Conservation (phyloP, 768 basidiomycete genomes). For the Tulasnella sp. region DNA sequence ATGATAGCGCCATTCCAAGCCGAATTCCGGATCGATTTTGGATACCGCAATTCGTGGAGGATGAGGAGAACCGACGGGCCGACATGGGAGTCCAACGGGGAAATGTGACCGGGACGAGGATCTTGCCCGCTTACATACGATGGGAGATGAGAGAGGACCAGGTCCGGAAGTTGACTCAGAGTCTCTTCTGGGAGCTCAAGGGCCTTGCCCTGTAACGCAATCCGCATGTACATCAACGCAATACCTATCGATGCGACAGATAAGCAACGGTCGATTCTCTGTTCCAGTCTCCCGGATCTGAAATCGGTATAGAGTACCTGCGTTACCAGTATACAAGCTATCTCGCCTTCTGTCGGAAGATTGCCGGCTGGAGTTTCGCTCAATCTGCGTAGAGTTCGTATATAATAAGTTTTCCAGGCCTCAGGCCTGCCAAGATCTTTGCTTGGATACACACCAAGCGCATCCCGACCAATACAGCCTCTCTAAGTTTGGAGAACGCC, state of each 20-base stretch:
- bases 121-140: not conserved
- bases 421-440: not conserved
- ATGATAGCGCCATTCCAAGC: not conserved
- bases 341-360: not conserved
- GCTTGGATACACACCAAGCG: not conserved
- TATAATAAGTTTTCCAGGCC: not conserved
- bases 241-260: not conserved
- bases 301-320: not conserved
- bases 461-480: not conserved
- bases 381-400: not conserved
- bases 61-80: constrained; percentile 8
- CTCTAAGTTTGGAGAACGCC: not conserved
- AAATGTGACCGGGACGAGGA: constrained; percentile 9
- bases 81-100: constrained; percentile 20
- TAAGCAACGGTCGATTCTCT: not conserved
- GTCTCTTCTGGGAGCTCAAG: constrained; percentile 22
- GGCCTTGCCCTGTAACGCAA: constrained; percentile 20
- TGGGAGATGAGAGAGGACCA: constrained; percentile 21
- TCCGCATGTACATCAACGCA: constrained; percentile 33
- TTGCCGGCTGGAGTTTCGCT: not conserved
- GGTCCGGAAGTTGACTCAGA: not conserved
- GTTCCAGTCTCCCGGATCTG: not conserved
- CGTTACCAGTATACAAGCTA: constrained; percentile 14
- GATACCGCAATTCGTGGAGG: constrained; percentile 20
- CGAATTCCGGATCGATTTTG: constrained; percentile 1